Base-by-base conservation (phyloP, 2,329 filamentous ascomycete species). In the Achaetomium macrosporum region DNA sequence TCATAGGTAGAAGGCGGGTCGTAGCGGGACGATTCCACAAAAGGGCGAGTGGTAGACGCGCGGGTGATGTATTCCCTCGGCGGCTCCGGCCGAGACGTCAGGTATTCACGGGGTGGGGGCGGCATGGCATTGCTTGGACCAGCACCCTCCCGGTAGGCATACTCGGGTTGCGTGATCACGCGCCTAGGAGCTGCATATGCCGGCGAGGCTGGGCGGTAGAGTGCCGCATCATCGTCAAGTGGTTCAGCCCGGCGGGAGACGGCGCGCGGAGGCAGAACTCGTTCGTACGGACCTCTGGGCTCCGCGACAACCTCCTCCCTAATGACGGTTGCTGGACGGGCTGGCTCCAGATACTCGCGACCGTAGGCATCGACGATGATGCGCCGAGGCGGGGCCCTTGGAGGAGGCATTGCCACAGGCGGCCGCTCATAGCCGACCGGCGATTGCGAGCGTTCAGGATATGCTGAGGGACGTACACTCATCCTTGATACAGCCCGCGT, bases 291-390 rank as follows among this genome's bases (percentile, higher is more conserved):
- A 17, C 50, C 59, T 35, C 66, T 64, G 25, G 64, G 56, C 15
- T 76, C 71, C 39, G 79, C 75, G 5, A 76, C 78, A 15, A 78
- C 73, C 8, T 81, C 83, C 46, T 79, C 78, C 43, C 78, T 71
- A 17, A 75, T 64, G 16, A 73, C 57, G 19, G 74, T 60, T 17
- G 61, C 42, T 9, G 62, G 50, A 44, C 73, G 74, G 10, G 70
- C 62, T 25, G 81, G 79, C 61, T 84, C 81, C 55, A 78, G 68
- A 70, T 91, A 96, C 65, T 89, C 83, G 66, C 88, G 88, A 39
- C 90, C 90, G 68, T 84, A 88, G 57, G 88, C 83, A 69, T 96
- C 91, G 50, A 95, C 76, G 33, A 95, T 77, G 57, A 96, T 85
- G 56, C 85, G 82, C 51, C 84, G 74, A 42, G 79, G 72, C 16